phyloP scores from a whole-genome alignment of 805 yeast genomes.

The Kazachstania taianensis region DNA sequence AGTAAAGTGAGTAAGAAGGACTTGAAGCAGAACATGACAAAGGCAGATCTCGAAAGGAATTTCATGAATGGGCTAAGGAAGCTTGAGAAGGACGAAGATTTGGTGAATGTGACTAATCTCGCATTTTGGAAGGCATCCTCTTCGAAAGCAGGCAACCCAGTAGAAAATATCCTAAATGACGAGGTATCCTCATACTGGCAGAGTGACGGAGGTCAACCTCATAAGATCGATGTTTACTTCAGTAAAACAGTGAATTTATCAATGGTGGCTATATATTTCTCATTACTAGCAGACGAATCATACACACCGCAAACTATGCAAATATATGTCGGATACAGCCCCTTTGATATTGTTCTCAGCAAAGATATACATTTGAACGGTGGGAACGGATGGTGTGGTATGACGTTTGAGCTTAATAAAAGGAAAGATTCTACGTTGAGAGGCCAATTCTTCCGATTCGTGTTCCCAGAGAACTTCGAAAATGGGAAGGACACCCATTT shows the following conservation, averaged over 20 bases:
- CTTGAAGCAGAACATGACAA: no score
- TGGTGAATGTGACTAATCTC: conserved; percentile 66
- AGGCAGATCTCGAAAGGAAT: conserved; percentile 1
- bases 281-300: conserved; percentile 70
- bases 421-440: conserved; percentile 16
- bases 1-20: neutral
- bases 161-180: conserved; percentile 63
- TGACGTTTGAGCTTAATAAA: conserved; percentile 21
- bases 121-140: conserved; percentile 85
- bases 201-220: conserved; percentile 89
- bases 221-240: conserved; percentile 67
- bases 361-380: conserved; percentile 19
- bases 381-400: conserved; percentile 27
- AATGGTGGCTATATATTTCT: conserved; percentile 60
- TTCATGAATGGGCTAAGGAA: conserved; percentile 17
- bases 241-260: conserved; percentile 63
- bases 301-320: conserved; percentile 59
- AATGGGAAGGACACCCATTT: conserved; percentile 94
- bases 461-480: conserved; percentile 56
- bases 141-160: conserved; percentile 59
- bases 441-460: conserved; percentile 23
- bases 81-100: conserved; percentile 30
- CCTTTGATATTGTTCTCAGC: conserved; percentile 21
- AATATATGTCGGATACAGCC: conserved; percentile 26
- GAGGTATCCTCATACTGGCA: conserved; percentile 80